These are phyloP conservation scores for Leptographium lundbergii DNA, from an alignment of 2,329 filamentous ascomycete genomes.

Conservation along the genomic window DNA sequence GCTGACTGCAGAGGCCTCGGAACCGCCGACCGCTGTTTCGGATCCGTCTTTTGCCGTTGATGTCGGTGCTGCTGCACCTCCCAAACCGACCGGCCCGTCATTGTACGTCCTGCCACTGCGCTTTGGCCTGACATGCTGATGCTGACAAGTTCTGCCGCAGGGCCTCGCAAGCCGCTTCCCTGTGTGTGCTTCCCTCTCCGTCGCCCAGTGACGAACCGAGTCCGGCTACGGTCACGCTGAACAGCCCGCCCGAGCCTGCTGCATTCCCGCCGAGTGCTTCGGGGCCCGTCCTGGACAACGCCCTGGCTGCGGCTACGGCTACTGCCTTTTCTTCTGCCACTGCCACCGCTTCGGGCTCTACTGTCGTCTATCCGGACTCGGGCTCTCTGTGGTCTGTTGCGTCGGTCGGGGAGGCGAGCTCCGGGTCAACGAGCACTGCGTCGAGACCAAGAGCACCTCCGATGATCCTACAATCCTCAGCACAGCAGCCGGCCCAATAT, in stretches of 20 bases:
- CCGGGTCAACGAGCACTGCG: background rate
- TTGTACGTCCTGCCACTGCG: background rate
- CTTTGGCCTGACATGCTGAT: background rate
- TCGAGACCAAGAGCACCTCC: background rate
- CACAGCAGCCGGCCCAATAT: background rate
- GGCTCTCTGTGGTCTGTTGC: background rate
- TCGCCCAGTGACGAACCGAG: conserved; percentile 49
- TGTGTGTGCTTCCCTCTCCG: conserved; percentile 43
- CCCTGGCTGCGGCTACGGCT: background rate
- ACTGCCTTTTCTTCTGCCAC: background rate
- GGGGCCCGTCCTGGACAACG: background rate
- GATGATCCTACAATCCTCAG: background rate
- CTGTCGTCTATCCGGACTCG: background rate
- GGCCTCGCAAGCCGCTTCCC: conserved; percentile 2
- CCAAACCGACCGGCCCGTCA: background rate
- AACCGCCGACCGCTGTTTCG: background rate
- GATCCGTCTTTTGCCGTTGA: background rate
- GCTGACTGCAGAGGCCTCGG: conserved; percentile 10
- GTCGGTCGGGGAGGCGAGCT: background rate
- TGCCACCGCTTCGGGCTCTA: background rate
- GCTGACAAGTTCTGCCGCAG: background rate
- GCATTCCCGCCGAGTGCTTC: background rate
- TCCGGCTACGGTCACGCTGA: conserved; percentile 20
- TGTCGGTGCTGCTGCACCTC: background rate
- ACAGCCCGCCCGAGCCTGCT: background rate